phyloP scores from a whole-genome alignment of 2,329 filamentous ascomycete genomes.

The Alternaria gaisen region DNA sequence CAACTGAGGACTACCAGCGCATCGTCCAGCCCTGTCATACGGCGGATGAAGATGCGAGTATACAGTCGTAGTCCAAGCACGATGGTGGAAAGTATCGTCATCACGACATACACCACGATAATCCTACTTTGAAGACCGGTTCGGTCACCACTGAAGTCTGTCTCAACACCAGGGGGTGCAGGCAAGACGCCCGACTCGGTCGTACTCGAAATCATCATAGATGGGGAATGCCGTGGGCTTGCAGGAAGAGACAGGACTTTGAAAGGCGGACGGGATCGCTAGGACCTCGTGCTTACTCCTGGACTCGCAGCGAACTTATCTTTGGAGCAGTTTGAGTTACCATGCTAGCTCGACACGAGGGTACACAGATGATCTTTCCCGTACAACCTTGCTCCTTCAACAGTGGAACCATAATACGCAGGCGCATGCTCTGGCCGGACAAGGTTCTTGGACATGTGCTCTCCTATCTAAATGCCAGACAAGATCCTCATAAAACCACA shows the following conservation, averaged over 20 bases:
- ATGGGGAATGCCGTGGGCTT: background rate
- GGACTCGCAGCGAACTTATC: slow-evolving; percentile 18
- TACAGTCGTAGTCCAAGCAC: slow-evolving; percentile 26
- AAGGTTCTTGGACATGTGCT: background rate
- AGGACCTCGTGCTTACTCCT: background rate
- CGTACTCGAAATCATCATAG: slow-evolving; percentile 8
- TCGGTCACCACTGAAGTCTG: slow-evolving; percentile 19
- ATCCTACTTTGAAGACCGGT: slow-evolving; percentile 22
- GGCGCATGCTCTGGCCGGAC: background rate
- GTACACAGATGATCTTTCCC: slow-evolving; percentile 1
- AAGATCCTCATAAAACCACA: background rate
- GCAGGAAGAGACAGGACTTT: slow-evolving; percentile 2
- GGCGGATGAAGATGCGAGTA: slow-evolving; percentile 24
- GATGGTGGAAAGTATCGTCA: slow-evolving; percentile 23
- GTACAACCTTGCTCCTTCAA: slow-evolving; percentile 14
- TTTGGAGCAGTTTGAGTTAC: slow-evolving; percentile 8
- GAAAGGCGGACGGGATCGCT: slow-evolving; percentile 2
- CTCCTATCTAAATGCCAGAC: background rate
- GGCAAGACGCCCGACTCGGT: slow-evolving; percentile 18
- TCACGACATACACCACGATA: slow-evolving; percentile 20
- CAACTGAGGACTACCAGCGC: slow-evolving; percentile 22
- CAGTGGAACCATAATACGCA: slow-evolving; percentile 17
- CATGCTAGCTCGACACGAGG: slow-evolving; percentile 8
- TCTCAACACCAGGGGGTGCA: slow-evolving; percentile 13
- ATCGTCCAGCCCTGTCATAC: slow-evolving; percentile 24